Conservation (phyloP, 805 yeast genomes). For the baker's yeast (Saccharomyces cerevisiae) region DNA sequence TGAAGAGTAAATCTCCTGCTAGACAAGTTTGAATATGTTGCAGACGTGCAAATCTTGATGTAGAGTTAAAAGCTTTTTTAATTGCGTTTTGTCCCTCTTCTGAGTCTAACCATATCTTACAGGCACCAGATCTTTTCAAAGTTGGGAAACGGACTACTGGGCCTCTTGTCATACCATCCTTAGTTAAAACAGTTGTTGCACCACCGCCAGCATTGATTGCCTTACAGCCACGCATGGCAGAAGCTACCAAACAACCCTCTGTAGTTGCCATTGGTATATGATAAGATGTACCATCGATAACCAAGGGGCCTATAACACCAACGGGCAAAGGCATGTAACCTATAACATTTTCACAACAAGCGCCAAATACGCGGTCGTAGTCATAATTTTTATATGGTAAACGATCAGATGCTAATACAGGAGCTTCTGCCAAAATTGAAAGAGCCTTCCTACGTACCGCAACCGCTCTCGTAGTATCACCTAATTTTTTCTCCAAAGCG, state of each 20-base stretch:
- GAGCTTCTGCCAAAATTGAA: constrained; percentile 72
- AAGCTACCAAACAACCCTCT: constrained; percentile 97
- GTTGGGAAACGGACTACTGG: constrained; percentile 91
- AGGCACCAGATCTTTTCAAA: constrained; percentile 82
- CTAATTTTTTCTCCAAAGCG: constrained; percentile 88
- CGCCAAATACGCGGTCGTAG: constrained; percentile 93
- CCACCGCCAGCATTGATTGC: constrained; percentile 98
- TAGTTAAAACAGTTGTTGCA: constrained; percentile 80
- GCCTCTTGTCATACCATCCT: constrained; percentile 99
- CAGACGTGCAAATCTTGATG: constrained; percentile 93
- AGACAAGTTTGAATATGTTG: constrained; percentile 86
- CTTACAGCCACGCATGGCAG: constrained; percentile 98
- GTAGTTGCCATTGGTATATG: constrained; percentile 99
- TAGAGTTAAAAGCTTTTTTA: constrained; percentile 88
- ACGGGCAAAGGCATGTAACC: constrained; percentile 95
- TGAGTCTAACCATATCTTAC: constrained; percentile 91
- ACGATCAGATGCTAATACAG: constrained; percentile 62
- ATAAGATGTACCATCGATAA: constrained; percentile 79
- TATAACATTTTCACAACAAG: constrained; percentile 97
- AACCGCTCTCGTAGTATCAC: constrained; percentile 87
- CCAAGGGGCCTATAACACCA: constrained; percentile 95
- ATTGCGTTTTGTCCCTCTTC: constrained; percentile 81
- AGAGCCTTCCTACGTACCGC: constrained; percentile 85
- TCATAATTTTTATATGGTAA: constrained; percentile 81
- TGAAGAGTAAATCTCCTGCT: constrained; percentile 83